Conservation (phyloP, 371 early-diverging fungal species). For the Syncephalastrum racemosum region DNA sequence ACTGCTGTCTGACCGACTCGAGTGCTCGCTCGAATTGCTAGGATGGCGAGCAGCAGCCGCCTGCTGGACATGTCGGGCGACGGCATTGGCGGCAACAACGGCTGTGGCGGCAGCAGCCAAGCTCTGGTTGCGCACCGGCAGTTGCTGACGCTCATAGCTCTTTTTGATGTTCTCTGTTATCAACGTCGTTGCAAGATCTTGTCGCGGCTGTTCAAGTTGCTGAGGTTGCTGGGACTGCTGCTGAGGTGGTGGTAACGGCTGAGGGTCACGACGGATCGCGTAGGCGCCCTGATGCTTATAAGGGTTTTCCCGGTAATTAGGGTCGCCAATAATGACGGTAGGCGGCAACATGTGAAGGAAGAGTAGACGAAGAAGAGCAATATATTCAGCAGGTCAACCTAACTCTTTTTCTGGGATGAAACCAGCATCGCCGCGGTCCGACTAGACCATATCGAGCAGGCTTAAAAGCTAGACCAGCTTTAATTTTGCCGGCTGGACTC, state of each 20-base stretch:
- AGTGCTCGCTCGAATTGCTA: conserved; percentile 13
- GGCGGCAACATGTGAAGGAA: conserved; percentile 3
- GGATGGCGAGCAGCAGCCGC: conserved; percentile 5
- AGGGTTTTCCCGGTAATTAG: conserved; percentile 6
- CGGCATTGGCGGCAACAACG: conserved; percentile 2
- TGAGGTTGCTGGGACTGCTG: background rate
- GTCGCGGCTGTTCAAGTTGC: conserved; percentile 1
- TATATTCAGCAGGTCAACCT: too few species aligned
- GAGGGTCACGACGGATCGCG: conserved; percentile 7
- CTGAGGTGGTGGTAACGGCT: background rate
- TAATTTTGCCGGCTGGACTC: too few species aligned
- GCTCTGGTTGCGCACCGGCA: conserved; percentile 45
- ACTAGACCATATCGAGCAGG: too few species aligned
- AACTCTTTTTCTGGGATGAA: too few species aligned
- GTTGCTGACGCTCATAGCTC: conserved; percentile 37
- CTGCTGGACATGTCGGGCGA: background rate
- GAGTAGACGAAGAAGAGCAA: too few species aligned
- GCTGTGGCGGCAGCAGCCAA: conserved; percentile 27
- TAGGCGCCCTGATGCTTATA: conserved; percentile 19
- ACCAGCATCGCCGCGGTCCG: too few species aligned
- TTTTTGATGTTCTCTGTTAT: conserved; percentile 36
- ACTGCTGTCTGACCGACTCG: background rate
- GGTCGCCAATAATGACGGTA: conserved; percentile 13
- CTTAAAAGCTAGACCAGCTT: too few species aligned
- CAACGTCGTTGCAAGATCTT: background rate